phyloP scores from a whole-genome alignment of 257 asterid species.

The Thymus quinquecostatus region DNA sequence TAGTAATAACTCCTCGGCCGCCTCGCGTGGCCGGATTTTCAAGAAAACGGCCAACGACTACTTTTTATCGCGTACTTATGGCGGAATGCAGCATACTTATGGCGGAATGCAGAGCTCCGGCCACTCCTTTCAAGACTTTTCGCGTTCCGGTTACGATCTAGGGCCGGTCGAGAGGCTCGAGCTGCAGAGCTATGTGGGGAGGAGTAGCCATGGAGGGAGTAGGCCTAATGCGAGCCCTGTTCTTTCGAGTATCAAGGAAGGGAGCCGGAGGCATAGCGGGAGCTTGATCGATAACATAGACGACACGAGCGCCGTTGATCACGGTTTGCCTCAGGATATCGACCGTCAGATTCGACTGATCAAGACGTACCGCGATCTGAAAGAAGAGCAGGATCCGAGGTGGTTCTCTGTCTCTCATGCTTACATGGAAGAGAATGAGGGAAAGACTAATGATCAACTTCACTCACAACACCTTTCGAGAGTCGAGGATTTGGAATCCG shows the following conservation, averaged over 20 bases:
- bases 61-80: conserved; percentile 47
- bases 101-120: conserved; percentile 25
- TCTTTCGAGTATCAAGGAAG: conserved; percentile 35
- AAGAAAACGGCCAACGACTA: conserved; percentile 69
- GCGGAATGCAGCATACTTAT: conserved; percentile 10
- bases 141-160: conserved; percentile 43
- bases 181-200: conserved; percentile 60
- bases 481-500: conserved; percentile 26
- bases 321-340: conserved; percentile 41
- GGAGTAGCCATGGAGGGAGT: conserved; percentile 28
- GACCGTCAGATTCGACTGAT: conserved; percentile 44
- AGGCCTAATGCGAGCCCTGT: conserved; percentile 27
- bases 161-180: conserved; percentile 55
- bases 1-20: conserved; percentile 31
- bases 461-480: conserved; percentile 29
- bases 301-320: conserved; percentile 38
- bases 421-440: conserved; percentile 29
- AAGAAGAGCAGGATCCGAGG: conserved; percentile 37
- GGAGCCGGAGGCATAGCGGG: conserved; percentile 29
- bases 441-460: conserved; percentile 27
- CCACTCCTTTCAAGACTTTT: conserved; percentile 39
- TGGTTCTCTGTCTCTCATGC: conserved; percentile 60
- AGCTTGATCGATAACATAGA: conserved; percentile 38
- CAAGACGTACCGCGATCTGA: conserved; percentile 39
- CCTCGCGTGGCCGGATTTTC: conserved; percentile 45